These are phyloP conservation scores for Scheffersomyces amazonensis DNA, from an alignment of 805 yeast genomes.

Conservation along the genomic window DNA sequence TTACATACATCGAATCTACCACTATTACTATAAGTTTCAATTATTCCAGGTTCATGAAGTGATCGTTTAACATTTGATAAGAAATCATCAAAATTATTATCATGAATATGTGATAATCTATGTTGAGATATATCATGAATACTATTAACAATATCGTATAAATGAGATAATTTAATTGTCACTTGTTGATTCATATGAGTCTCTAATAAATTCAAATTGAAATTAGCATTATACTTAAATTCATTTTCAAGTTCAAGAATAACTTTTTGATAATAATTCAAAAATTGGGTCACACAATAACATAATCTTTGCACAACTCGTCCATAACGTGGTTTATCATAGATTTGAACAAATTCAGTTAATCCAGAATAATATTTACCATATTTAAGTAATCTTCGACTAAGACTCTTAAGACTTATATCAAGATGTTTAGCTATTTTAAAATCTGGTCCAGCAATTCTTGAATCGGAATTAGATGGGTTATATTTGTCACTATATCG, in stretches of 20 bases:
- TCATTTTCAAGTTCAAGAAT: constrained; percentile 51
- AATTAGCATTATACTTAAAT: constrained; percentile 45
- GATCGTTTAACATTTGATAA: constrained; percentile 39
- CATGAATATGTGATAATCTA: not conserved
- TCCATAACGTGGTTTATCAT: constrained; percentile 59
- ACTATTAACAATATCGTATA: constrained; percentile 53
- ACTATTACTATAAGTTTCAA: constrained; percentile 31
- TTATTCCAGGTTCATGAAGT: constrained; percentile 37
- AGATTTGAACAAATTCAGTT: constrained; percentile 56
- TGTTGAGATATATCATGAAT: constrained; percentile 47
- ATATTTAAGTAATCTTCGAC: constrained; percentile 54
- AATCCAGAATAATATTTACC: constrained; percentile 67
- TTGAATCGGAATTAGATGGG: constrained; percentile 35
- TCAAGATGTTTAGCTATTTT: constrained; percentile 71
- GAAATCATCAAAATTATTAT: constrained; percentile 26
- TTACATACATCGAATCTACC: constrained; percentile 52
- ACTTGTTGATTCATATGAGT: constrained; percentile 24
- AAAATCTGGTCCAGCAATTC: constrained; percentile 71
- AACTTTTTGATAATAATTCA: constrained; percentile 22
- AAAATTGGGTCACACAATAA: constrained; percentile 42
- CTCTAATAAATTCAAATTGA: constrained; percentile 60
- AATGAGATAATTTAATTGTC: constrained; percentile 41
- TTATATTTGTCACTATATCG: constrained; percentile 63
- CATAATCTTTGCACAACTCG: constrained; percentile 73
- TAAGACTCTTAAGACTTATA: constrained; percentile 66